Evolutionary conservation across 805 yeast genomes (phyloP).

Genomic region (Nakazawaea sp.): DNA sequence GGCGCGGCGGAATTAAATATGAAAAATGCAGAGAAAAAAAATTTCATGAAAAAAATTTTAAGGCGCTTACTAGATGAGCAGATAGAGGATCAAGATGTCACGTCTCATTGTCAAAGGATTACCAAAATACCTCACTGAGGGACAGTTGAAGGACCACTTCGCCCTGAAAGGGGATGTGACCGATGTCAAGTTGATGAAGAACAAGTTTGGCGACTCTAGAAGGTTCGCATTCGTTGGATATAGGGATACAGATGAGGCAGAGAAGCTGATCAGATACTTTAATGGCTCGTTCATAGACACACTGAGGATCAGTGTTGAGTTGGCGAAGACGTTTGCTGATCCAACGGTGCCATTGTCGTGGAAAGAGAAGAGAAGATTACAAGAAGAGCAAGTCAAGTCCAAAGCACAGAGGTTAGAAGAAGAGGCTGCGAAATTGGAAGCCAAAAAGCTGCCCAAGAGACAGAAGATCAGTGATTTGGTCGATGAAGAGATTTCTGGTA

Average conservation of each 20-base stretch:
- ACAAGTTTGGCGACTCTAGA: conserved; percentile 79
- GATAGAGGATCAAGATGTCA: no score
- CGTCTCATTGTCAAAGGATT: conserved; percentile 89
- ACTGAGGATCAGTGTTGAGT: conserved; percentile 64
- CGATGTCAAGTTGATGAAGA: conserved; percentile 81
- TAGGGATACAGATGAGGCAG: conserved; percentile 67
- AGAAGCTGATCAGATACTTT: conserved; percentile 67
- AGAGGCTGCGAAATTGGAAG: conserved; percentile 37
- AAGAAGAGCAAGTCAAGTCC: conserved; percentile 44
- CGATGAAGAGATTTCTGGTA: conserved; percentile 54
- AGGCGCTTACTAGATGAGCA: background rate
- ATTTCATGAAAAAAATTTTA: no score
- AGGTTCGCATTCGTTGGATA: conserved; percentile 92
- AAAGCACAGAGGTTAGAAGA: conserved; percentile 43
- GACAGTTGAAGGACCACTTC: conserved; percentile 62
- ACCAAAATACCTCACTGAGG: conserved; percentile 74
- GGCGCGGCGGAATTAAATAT: no score
- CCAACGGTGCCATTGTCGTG: conserved; percentile 69
- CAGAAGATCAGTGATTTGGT: conserved; percentile 28
- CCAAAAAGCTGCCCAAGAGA: conserved; percentile 30
- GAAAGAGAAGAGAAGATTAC: conserved; percentile 40
- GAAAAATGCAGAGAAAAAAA: no score
- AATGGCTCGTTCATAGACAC: conserved; percentile 80
- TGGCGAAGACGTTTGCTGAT: conserved; percentile 84
- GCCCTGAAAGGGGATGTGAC: conserved; percentile 57